Evolutionary conservation across 2,329 filamentous ascomycete species (phyloP).

Genomic region (Fusarium pseudonygamai): DNA sequence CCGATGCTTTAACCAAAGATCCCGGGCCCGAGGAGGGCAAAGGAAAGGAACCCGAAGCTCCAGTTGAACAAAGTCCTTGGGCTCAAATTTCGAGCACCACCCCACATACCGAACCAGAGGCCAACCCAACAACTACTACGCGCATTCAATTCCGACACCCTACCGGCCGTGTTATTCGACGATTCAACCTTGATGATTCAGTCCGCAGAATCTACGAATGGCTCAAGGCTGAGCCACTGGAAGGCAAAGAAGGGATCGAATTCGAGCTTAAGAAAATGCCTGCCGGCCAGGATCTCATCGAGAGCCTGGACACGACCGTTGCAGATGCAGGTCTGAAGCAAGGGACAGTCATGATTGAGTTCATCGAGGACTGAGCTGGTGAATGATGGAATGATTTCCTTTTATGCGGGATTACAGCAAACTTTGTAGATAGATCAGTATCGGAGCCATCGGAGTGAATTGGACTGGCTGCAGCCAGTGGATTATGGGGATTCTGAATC

Average conservation of each 20-base stretch:
- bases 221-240: slow-evolving; percentile 88
- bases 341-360: slow-evolving; percentile 95
- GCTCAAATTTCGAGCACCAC: slow-evolving; percentile 74
- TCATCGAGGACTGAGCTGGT: slow-evolving; percentile 65
- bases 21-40: slow-evolving; percentile 60
- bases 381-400: slow-evolving; percentile 6
- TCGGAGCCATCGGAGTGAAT: slow-evolving; percentile 32
- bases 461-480: slow-evolving; percentile 25
- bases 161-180: slow-evolving; percentile 83
- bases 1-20: slow-evolving; percentile 85
- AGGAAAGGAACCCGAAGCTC: slow-evolving; percentile 58
- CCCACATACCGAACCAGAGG: slow-evolving; percentile 81
- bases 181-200: slow-evolving; percentile 80
- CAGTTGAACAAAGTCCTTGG: slow-evolving; percentile 62
- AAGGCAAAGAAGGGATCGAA: slow-evolving; percentile 78
- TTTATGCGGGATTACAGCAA: slow-evolving; percentile 31
- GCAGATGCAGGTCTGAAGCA: slow-evolving; percentile 88
- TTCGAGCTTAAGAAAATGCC: slow-evolving; percentile 91
- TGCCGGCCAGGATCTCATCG: slow-evolving; percentile 82
- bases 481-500: slow-evolving; percentile 20
- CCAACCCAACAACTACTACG: slow-evolving; percentile 76
- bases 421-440: slow-evolving; percentile 36
- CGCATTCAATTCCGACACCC: slow-evolving; percentile 93
- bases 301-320: slow-evolving; percentile 76
- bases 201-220: slow-evolving; percentile 93